Evolutionary conservation across 345 rosid species (phyloP).

Genomic region (Lenwebbia sp.): DNA sequence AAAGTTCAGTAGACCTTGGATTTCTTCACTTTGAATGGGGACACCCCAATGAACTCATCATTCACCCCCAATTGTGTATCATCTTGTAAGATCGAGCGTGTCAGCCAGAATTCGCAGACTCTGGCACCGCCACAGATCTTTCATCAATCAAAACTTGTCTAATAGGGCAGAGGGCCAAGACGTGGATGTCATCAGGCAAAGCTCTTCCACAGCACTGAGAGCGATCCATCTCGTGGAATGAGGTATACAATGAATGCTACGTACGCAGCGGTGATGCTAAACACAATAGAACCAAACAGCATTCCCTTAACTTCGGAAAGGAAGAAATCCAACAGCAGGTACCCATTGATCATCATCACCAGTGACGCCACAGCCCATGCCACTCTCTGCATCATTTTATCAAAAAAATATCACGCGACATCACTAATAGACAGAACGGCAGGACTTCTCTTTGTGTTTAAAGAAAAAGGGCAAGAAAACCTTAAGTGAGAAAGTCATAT

Average conservation of each 20-base stretch:
- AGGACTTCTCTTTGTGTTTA: not conserved
- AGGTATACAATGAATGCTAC: constrained; percentile 65
- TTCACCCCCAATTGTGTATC: not conserved
- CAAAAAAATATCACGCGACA: not conserved
- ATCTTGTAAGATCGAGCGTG: not conserved
- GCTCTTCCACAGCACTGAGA: constrained; percentile 7
- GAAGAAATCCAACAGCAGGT: constrained; percentile 75
- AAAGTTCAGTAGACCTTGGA: not conserved
- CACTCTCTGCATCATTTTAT: constrained; percentile 35
- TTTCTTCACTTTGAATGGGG: not conserved
- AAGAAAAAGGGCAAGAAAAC: not conserved
- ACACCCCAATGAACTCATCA: not conserved
- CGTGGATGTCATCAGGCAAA: not conserved
- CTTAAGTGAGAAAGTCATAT: not conserved
- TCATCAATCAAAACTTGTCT: not conserved
- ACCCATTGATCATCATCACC: constrained; percentile 75
- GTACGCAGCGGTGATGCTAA: constrained; percentile 48
- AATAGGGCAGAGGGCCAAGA: not conserved
- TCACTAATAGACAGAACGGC: not conserved
- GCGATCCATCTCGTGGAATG: constrained; percentile 23
- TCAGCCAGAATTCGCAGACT: not conserved
- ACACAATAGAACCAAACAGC: constrained; percentile 38
- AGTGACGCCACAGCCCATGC: constrained; percentile 89
- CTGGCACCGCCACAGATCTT: not conserved
- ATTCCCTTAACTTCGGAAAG: constrained; percentile 61